These are phyloP conservation scores for Phytophthora sp. DNA, from an alignment of 352 stramenopile species.

Conservation along the genomic window DNA sequence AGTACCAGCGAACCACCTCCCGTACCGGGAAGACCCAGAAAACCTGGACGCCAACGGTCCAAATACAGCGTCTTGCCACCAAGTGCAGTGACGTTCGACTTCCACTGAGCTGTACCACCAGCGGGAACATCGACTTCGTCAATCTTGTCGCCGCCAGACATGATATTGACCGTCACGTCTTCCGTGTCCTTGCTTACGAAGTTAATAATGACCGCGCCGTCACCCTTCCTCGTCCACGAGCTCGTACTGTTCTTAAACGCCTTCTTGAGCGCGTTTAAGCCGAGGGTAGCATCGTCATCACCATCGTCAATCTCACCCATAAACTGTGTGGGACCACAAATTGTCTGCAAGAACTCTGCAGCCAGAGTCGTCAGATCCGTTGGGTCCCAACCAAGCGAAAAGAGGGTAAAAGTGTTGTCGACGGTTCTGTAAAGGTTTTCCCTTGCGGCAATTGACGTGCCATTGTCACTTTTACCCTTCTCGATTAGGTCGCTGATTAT, in stretches of 20 bases:
- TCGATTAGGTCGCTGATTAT: constrained; percentile 61
- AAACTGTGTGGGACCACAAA: constrained; percentile 58
- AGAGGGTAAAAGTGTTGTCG: constrained; percentile 38
- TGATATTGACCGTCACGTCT: constrained; percentile 51
- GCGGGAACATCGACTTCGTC: constrained; percentile 40
- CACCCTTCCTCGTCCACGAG: constrained; percentile 45
- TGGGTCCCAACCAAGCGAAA: constrained; percentile 49
- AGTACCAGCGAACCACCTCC: constrained; percentile 63
- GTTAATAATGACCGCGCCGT: constrained; percentile 41
- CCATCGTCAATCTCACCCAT: constrained; percentile 63
- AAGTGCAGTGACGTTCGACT: constrained; percentile 33
- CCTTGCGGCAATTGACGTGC: constrained; percentile 32
- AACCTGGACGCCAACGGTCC: constrained; percentile 62
- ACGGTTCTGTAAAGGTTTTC: constrained; percentile 40
- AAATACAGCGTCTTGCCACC: constrained; percentile 73
- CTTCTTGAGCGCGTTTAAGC: constrained; percentile 40
- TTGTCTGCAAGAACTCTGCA: constrained; percentile 58
- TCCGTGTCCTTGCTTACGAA: constrained; percentile 51
- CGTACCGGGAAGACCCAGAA: constrained; percentile 58
- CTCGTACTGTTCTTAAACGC: constrained; percentile 49
- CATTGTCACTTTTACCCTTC: constrained; percentile 37
- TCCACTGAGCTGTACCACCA: constrained; percentile 43
- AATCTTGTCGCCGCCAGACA: constrained; percentile 46
- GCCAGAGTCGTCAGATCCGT: constrained; percentile 51
- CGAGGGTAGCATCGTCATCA: constrained; percentile 34